Evolutionary conservation across 73 alveolate species (phyloP).

Genomic region (Paramecium octaurelia): DNA sequence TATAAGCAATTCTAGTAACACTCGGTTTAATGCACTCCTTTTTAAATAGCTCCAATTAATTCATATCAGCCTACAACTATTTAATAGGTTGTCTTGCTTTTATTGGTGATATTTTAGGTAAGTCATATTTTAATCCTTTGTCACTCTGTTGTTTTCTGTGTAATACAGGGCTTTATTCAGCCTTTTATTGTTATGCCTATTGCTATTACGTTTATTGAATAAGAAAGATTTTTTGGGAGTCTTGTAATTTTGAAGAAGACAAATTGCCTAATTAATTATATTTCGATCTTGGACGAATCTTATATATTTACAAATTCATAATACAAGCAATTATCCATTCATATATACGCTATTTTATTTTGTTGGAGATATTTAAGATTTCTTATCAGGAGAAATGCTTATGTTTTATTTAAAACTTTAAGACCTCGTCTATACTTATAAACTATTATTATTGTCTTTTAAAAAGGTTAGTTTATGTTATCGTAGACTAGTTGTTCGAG

Average conservation of each 20-base stretch:
- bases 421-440: background rate
- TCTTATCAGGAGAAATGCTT: background rate
- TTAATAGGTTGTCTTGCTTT: slow-evolving; percentile 7
- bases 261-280: background rate
- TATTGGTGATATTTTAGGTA: slow-evolving; percentile 20
- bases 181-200: background rate
- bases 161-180: background rate
- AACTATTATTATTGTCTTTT: background rate
- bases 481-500: slow-evolving; percentile 10
- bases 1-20: background rate
- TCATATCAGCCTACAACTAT: background rate
- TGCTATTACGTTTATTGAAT: background rate
- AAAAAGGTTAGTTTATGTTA: background rate
- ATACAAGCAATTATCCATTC: slow-evolving; percentile 6
- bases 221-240: background rate
- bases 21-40: background rate
- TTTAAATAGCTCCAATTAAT: background rate
- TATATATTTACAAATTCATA: background rate
- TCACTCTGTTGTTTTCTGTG: background rate
- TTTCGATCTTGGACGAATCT: background rate
- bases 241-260: background rate
- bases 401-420: background rate
- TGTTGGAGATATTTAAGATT: background rate
- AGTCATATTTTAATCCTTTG: background rate
- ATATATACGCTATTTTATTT: background rate